Conservation (phyloP, 495 filamentous ascomycete genomes). For the Aspergillus cavernicola region DNA sequence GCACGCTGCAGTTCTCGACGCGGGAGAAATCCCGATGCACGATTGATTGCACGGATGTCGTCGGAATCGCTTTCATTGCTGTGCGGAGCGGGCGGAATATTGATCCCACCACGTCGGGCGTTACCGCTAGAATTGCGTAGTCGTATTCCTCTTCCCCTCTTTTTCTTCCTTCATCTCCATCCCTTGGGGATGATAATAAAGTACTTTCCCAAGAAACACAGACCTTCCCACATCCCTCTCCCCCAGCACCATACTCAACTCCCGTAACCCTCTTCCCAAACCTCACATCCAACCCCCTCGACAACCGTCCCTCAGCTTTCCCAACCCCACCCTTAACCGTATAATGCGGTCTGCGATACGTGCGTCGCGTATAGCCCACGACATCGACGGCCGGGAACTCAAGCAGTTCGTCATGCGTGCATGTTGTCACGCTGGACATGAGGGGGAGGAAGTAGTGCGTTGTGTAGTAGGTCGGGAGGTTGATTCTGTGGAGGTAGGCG, state of each 20-base stretch:
- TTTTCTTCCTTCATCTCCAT: background rate
- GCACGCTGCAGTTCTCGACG: background rate
- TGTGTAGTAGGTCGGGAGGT: constrained; percentile 40
- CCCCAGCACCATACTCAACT: constrained; percentile 3
- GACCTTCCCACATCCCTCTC: background rate
- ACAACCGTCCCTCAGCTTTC: constrained; percentile 40
- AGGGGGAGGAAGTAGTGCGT: constrained; percentile 48
- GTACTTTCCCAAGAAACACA: constrained; percentile 13
- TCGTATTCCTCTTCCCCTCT: constrained; percentile 27
- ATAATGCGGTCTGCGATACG: constrained; percentile 46
- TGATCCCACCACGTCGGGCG: constrained; percentile 36
- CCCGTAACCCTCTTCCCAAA: constrained; percentile 19
- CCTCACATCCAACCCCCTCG: constrained; percentile 24
- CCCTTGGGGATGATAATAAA: no score
- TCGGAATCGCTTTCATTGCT: constrained; percentile 39
- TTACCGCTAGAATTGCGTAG: constrained; percentile 42
- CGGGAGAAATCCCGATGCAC: constrained; percentile 39
- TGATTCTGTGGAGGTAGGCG: constrained; percentile 42
- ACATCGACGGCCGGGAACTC: constrained; percentile 49
- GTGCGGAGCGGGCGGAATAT: constrained; percentile 40
- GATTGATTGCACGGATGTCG: constrained; percentile 35
- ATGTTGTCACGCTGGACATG: constrained; percentile 51
- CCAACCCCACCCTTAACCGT: constrained; percentile 45
- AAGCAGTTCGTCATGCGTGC: constrained; percentile 47
- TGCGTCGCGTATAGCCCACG: constrained; percentile 40